Evolutionary conservation across 2,329 filamentous ascomycete species (phyloP), one percentile per base, ranked within the genome.

Genomic region (Aspergillus intermedius): DNA sequence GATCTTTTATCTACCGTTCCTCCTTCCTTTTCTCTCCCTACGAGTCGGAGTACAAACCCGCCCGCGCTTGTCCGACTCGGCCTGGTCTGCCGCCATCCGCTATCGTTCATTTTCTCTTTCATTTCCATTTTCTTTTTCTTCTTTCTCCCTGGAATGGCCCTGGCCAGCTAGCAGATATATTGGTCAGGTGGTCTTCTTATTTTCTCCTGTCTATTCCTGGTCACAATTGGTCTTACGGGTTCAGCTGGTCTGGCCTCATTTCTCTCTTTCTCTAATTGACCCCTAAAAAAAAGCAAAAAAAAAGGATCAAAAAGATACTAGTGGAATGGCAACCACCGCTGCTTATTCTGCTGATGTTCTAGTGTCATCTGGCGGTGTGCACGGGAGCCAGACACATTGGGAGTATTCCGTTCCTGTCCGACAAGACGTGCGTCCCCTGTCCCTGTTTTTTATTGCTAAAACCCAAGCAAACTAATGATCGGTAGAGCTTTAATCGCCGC

Each of bases 311-410:
- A 47, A 44, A n/a, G 40, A 48, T 51, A 49, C 51, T 54, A 50
- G 50, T 56, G 63, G 62, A 59, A 72, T 72, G 69, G 68, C 68
- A 52, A 60, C 67, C 50, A 68, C 69, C 50, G 67, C 62, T 47
- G 56, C 67, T 35, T 67, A 65, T 58, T 63, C 68, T 43, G 55
- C 65, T 57, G 68, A 71, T 64, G 60, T 64, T 57, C 60, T 69
- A 65, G 55, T 63, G 54, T 65, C 67, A 47, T 55, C 68, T 51
- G 56, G 60, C 56, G 62, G 54, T 46, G 58, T 63, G 51, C 66
- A 66, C 50, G 60, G 53, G 46, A 54, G 52, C 49, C 59, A 60
- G 45, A 53, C 54, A 39, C 64, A 62, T 53, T 72, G 69, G 69
- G 68, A 71, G 13, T 69, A 62, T 48, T 59, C 65, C 13, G 67